phyloP scores from a whole-genome alignment of 2,329 filamentous ascomycete genomes.

The Pseudogymnoascus sp. region DNA sequence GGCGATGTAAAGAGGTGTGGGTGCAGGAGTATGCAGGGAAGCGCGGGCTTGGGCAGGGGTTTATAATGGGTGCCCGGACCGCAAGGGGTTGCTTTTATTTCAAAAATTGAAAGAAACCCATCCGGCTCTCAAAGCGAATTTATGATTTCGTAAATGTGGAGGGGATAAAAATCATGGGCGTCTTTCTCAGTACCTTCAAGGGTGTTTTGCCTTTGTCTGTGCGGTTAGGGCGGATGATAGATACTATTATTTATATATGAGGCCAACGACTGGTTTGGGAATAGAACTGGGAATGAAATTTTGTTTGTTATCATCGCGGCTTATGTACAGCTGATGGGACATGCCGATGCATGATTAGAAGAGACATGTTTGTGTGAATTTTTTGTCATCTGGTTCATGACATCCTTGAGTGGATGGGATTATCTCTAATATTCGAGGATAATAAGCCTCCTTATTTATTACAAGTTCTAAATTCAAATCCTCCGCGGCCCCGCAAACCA shows the following conservation, averaged over 20 bases:
- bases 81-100: not conserved
- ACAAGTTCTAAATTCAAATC: not conserved
- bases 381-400: too few relatives aligned
- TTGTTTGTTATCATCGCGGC: not conserved
- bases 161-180: constrained; percentile 6
- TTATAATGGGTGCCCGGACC: not conserved
- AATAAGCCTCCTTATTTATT: not conserved
- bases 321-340: not conserved
- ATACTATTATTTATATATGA: constrained; percentile 3
- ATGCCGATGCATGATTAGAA: not conserved
- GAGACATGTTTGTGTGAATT: not conserved
- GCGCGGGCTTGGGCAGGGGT: not conserved
- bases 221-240: not conserved
- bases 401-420: not conserved
- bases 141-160: not conserved
- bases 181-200: not conserved
- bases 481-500: not conserved
- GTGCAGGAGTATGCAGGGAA: not conserved
- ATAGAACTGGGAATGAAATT: constrained; percentile 4
- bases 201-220: not conserved
- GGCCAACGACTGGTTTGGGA: constrained; percentile 7
- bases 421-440: not conserved
- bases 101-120: not conserved
- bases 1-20: not conserved
- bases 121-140: not conserved